Evolutionary conservation across 164 flowering plant genomes (phyloP), one percentile per base, ranked within the genome.

Genomic region (Malania oleifera): DNA sequence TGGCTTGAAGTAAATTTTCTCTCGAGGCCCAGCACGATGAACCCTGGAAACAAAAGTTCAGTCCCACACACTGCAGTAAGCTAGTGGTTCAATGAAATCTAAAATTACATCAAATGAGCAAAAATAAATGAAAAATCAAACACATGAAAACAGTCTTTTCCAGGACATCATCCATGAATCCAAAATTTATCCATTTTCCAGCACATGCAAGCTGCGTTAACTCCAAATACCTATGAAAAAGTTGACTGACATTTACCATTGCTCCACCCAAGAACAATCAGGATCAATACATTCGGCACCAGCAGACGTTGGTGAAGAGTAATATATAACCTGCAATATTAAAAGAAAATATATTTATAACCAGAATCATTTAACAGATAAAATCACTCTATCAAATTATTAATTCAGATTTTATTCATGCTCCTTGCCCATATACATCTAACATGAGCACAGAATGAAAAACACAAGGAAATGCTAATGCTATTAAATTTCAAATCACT

Each of bases 211-310:
- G 29, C 47, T 52, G n/a, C n/a, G 23, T 26, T 10, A 38, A 56
- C 23, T 35, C 19, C 25, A 61, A 34, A 57, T 20, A 46, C 43
- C 39, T 2, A 22, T 40, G 24, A 28, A 15, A 29, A 35, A 34
- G 44, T 52, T 24, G 26, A 54, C 23, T 43, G 35, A 22, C 31
- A 49, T 37, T 61, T 76, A 89, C 98, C 98, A 89, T 78, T 89
- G 96, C 67, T 92, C 96, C 22, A 92, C 88, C 96, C 98, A 92
- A 46, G 80, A 71, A 70, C 98, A 89, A 67, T 70, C 73, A 23
- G 84, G 88, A 77, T 85, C 96, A 74, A 92, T 78, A 72, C 98
- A 87, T 75, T 87, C 96, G 26, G 98, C 96, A 54, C 96, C 98
- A 56, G 98, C 96, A 57, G 96, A 92, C 50, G 82, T 80, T 45